Percentiles rank a stretch among this genome's conserved stretches.
These are phyloP conservation scores for Ricinus communis DNA, from an alignment of 345 rosid species.

Conservation along the genomic window DNA sequence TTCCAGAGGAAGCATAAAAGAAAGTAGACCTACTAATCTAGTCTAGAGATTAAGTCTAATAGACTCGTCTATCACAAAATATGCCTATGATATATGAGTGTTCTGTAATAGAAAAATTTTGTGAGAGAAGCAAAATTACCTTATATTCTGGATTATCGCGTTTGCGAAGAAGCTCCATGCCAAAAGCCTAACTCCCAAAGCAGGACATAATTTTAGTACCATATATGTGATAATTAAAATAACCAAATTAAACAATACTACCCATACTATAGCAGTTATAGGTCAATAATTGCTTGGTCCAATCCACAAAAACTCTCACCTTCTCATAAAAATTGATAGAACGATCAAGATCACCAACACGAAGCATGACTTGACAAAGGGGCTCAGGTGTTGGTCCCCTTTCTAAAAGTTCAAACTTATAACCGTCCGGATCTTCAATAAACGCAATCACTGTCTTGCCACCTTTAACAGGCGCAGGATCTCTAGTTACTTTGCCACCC, in stretches of 20 bases:
- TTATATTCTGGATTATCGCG: slow-evolving; percentile 92
- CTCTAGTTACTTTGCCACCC: slow-evolving; percentile 88
- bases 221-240: slow-evolving; percentile 1
- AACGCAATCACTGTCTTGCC: slow-evolving; percentile 90
- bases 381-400: slow-evolving; percentile 99
- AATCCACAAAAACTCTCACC: slow-evolving; percentile 42
- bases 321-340: slow-evolving; percentile 88
- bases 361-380: slow-evolving; percentile 98
- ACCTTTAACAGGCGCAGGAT: slow-evolving; percentile 94
- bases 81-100: neutral
- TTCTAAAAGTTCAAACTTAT: slow-evolving; percentile 93
- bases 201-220: slow-evolving; percentile 10
- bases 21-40: neutral
- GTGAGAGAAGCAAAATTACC: slow-evolving; percentile 41
- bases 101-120: neutral
- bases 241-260: too few relatives aligned
- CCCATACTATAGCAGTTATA: too few relatives aligned
- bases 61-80: neutral
- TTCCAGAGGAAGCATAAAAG: neutral
- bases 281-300: slow-evolving; percentile 1
- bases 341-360: slow-evolving; percentile 94
- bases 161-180: slow-evolving; percentile 93
- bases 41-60: neutral
- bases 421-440: slow-evolving; percentile 96
- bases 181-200: slow-evolving; percentile 66